Evolutionary conservation across 2,329 filamentous ascomycete genomes (phyloP).

Genomic region (Monosporascus sp.): DNA sequence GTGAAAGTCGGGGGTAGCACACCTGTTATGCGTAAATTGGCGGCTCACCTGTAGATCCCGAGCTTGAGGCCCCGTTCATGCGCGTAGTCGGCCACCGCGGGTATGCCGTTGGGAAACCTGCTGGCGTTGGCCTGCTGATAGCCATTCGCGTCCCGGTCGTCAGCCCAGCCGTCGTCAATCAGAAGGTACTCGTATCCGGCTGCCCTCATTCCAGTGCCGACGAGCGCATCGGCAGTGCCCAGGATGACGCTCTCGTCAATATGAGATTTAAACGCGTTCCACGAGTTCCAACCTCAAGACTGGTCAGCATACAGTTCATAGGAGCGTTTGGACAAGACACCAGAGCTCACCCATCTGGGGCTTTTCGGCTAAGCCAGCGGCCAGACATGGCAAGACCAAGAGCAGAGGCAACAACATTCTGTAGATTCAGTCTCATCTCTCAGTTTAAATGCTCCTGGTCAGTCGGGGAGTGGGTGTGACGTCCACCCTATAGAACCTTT

Average conservation of each 20-base stretch:
- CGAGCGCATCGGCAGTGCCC: slow-evolving; percentile 8
- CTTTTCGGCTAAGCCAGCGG: too few species aligned
- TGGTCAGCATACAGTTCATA: too few species aligned
- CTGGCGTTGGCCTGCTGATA: slow-evolving; percentile 14
- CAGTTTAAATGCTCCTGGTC: too few species aligned
- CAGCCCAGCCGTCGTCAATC: slow-evolving; percentile 19
- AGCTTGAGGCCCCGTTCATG: slow-evolving; percentile 45
- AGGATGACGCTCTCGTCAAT: slow-evolving; percentile 14
- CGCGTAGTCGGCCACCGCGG: slow-evolving; percentile 36
- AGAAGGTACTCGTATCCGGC: slow-evolving; percentile 11
- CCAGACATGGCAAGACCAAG: too few species aligned
- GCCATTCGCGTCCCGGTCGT: slow-evolving; percentile 11
- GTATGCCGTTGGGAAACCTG: slow-evolving; percentile 5
- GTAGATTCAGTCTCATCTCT: too few species aligned
- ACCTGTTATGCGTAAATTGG: neutral
- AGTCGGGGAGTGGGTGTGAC: too few species aligned
- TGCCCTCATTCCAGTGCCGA: slow-evolving; percentile 7
- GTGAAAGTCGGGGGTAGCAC: too few species aligned
- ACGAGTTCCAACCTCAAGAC: slow-evolving; percentile 9
- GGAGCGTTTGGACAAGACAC: too few species aligned
- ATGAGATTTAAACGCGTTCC: slow-evolving; percentile 15
- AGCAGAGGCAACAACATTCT: too few species aligned
- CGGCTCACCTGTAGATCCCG: slow-evolving; percentile 42
- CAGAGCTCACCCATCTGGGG: too few species aligned
- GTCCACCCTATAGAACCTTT: too few species aligned